Evolutionary conservation across 2,329 filamentous ascomycete species (phyloP), one percentile per base, ranked within the genome.

Genomic region (Beauveria brongniartii): DNA sequence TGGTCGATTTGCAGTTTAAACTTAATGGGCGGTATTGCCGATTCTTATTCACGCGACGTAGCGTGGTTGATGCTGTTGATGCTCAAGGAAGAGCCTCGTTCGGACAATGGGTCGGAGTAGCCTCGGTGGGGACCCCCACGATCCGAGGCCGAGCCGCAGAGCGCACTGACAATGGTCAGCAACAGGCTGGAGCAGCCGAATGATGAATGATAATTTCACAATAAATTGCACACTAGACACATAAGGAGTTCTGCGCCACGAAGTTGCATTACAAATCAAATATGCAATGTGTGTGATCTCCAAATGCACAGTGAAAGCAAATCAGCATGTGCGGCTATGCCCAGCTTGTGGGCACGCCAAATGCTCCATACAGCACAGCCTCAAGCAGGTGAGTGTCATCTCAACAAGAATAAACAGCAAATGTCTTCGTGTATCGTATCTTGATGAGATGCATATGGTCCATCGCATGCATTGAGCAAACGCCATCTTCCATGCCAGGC

Each of bases 141-240:
- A 51, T 48, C 55, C 55, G 47, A 52, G 55, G 55, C 55, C 55
- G 34, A 59, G 55, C 55, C 46, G 46, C 34, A 43, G 34, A 59
- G 9, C 22, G 47, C 37, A 14, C 24, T 28, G 14, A 6, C 7
- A 59, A 59, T 50, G 47, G 47, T 59, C 55, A 52, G 55, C 55
- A 58, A 24, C 20, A 14, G n/a, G n/a, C 26, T 20, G 9, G 18
- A 24, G 5, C 22, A n/a, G 9, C 8, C 48, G 14, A 34, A 20
- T 34, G 1, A 34, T 14, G 8, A 34, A 51, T 34, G 12, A 30
- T 20, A 34, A 8, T 44, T 52, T n/a, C 10, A 34, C n/a, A 14
- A 26, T n/a, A 24, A 1, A 5, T 22, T 24, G 4, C 20, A 22
- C 20, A 22, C 18, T 22, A 22, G 8, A 46, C 20, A 46, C 18